phyloP scores from a whole-genome alignment of 2,329 filamentous ascomycete genomes.

The Stemphylium vesicarium region DNA sequence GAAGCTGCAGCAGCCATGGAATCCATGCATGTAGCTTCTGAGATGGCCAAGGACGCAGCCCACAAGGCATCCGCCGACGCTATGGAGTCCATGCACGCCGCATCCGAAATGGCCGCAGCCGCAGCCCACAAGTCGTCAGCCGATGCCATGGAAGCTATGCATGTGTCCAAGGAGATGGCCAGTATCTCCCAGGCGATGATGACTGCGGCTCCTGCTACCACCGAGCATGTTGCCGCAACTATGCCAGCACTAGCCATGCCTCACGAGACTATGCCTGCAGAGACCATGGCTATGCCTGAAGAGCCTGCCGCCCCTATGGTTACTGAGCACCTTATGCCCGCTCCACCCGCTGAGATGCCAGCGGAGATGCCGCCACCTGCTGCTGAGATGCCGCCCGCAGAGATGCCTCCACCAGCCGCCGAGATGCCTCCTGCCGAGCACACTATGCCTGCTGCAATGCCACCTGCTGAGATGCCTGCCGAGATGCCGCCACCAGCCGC shows the following conservation, averaged over 20 bases:
- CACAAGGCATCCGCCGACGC: constrained; percentile 18
- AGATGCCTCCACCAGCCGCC: not conserved
- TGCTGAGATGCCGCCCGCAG: not conserved
- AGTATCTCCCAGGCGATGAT: constrained; percentile 10
- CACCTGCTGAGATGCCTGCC: not conserved
- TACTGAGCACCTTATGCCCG: constrained; percentile 1
- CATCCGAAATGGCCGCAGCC: constrained; percentile 15
- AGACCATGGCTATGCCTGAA: not conserved
- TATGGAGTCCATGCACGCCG: constrained; percentile 18
- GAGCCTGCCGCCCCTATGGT: constrained; percentile 1
- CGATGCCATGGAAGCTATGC: constrained; percentile 24
- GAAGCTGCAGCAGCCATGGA: constrained; percentile 19
- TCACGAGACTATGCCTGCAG: constrained; percentile 7
- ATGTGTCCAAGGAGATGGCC: constrained; percentile 15
- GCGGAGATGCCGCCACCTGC: not conserved
- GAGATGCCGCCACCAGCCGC: constrained; percentile 2
- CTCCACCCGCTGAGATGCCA: constrained; percentile 2
- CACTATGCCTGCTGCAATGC: not conserved
- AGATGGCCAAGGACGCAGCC: constrained; percentile 11
- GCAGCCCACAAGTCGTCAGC: constrained; percentile 17
- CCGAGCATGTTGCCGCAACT: constrained; percentile 2
- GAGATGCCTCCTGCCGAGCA: not conserved
- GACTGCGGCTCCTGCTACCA: constrained; percentile 5
- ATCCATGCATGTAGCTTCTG: constrained; percentile 12
- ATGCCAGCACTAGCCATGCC: constrained; percentile 10